A percentile compares a stretch with the other conserved stretches of the same genome.
phyloP scores from a whole-genome alignment of 179 eudicot genomes.

The Carnegiea gigantea region DNA sequence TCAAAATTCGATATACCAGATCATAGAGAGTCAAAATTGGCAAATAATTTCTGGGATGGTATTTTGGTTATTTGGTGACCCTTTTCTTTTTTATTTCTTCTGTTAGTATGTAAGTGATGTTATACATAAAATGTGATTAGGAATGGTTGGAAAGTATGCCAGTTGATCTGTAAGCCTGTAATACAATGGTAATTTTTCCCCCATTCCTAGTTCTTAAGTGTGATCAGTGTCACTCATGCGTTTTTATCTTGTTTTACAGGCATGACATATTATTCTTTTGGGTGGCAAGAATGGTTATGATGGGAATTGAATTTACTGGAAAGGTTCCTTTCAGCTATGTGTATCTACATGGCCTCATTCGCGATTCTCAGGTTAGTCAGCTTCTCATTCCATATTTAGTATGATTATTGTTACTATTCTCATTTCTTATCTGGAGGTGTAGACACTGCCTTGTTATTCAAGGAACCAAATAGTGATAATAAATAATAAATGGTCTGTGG shows the following conservation, averaged over 20 bases:
- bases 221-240: too few species aligned
- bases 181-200: background rate
- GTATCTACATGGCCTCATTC: slow-evolving; percentile 91
- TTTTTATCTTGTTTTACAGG: slow-evolving; percentile 46
- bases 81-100: background rate
- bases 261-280: slow-evolving; percentile 98
- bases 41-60: background rate
- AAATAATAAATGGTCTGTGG: background rate
- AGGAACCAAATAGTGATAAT: background rate
- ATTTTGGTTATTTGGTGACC: background rate
- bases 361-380: slow-evolving; percentile 85
- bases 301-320: slow-evolving; percentile 98
- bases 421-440: background rate
- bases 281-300: slow-evolving; percentile 99
- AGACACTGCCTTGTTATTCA: background rate
- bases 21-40: background rate
- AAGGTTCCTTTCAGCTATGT: slow-evolving; percentile 81
- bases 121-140: background rate
- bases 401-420: background rate
- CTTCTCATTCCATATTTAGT: background rate
- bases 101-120: background rate
- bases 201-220: background rate
- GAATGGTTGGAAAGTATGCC: background rate
- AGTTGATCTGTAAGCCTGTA: background rate
- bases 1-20: background rate